These are phyloP conservation scores for Solanum sitiens DNA, from an alignment of 257 asterid genomes.

Conservation along the genomic window DNA sequence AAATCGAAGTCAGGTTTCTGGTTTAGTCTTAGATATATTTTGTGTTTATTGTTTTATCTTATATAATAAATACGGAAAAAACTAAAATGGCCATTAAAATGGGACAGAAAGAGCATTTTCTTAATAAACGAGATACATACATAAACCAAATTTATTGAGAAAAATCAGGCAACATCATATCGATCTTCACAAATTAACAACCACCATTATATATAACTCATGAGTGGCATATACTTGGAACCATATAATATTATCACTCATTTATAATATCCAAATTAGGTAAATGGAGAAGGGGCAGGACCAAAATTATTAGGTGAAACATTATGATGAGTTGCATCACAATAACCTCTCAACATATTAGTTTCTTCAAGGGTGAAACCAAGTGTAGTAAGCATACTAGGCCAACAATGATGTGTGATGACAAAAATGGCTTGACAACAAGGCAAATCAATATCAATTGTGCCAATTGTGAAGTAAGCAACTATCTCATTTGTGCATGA, in stretches of 20 bases:
- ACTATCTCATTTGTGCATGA: conserved; percentile 13
- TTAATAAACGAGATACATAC: neutral
- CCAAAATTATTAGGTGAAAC: neutral
- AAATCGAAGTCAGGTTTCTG: neutral
- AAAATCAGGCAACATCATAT: neutral
- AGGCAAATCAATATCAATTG: conserved; percentile 1
- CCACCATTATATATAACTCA: neutral
- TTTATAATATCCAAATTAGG: neutral
- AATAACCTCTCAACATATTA: conserved; percentile 1
- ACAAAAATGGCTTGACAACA: conserved; percentile 13
- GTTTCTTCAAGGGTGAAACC: conserved; percentile 7
- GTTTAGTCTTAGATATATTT: neutral
- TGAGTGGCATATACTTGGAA: neutral
- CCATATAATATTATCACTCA: neutral
- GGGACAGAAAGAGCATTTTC: accelerated
- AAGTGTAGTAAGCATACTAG: conserved; percentile 2
- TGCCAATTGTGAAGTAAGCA: conserved; percentile 1
- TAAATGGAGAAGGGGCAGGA: conserved; percentile 7
- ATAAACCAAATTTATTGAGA: neutral
- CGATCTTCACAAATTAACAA: neutral
- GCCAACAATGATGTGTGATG: conserved; percentile 17
- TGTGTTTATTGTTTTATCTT: too few relatives aligned
- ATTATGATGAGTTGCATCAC: neutral
- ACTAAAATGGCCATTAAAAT: too few relatives aligned
- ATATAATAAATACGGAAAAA: too few relatives aligned